Percentiles rank a stretch among this genome's conserved stretches.
Conservation (phyloP, 2,329 filamentous ascomycete genomes). For the Cyphellophora europaea region DNA sequence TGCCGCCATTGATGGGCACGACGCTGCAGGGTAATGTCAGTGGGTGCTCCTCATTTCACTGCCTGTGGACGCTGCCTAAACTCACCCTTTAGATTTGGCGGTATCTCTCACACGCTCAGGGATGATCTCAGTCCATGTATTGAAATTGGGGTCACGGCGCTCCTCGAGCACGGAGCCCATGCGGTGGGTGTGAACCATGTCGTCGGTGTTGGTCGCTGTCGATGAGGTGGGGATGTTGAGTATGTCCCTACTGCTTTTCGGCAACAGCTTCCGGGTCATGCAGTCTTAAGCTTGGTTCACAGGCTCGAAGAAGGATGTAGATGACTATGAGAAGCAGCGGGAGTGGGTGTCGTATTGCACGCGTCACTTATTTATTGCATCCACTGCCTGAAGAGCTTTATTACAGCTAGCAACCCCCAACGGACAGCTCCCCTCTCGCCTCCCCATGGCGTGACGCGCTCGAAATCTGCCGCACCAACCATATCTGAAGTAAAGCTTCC, state of each 20-base stretch:
- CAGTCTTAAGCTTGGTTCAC: background rate
- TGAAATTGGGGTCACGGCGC: conserved; percentile 13
- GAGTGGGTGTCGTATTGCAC: background rate
- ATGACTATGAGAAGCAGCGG: background rate
- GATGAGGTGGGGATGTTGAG: conserved; percentile 34
- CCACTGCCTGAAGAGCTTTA: background rate
- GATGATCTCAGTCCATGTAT: conserved; percentile 22
- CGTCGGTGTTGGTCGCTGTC: conserved; percentile 31
- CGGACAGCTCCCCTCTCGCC: too few relatives aligned
- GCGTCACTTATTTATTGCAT: background rate
- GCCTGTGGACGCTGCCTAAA: background rate
- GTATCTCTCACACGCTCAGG: conserved; percentile 21
- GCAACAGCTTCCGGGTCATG: conserved; percentile 20
- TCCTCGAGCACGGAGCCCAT: conserved; percentile 6
- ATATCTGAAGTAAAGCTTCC: too few relatives aligned
- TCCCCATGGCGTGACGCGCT: background rate
- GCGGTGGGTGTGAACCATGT: conserved; percentile 9
- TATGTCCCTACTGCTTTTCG: conserved; percentile 1
- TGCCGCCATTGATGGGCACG: conserved; percentile 26
- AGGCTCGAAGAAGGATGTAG: background rate
- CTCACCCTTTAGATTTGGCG: conserved; percentile 44
- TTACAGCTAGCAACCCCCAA: too few relatives aligned
- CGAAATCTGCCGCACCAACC: too few relatives aligned
- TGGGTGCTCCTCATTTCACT: background rate
- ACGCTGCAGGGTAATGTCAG: too few relatives aligned